Base-by-base conservation (phyloP, 2,329 filamentous ascomycete genomes). In the Cladosporium sp. region DNA sequence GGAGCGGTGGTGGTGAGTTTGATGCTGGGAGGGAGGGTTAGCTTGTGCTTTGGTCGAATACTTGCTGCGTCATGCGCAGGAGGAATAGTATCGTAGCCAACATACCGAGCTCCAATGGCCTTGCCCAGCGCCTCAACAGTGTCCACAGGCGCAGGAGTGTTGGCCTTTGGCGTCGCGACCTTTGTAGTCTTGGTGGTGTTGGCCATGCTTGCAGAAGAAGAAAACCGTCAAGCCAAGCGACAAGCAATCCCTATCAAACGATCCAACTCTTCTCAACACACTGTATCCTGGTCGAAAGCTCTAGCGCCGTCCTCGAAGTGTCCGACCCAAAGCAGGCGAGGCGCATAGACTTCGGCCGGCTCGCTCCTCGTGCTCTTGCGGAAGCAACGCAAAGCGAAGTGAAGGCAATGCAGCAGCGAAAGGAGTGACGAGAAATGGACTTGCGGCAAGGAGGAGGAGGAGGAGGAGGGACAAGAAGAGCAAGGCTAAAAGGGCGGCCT, bases 81-180 rank as follows among this genome's bases (percentile, higher is more conserved):
- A 16, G 11, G 16, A 21, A 32, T 32, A 21, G 13, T 5, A 46
- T 21, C 39, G 10, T 46, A 21, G 39, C 39, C 39, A 28, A 26
- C 57, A 43, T 81, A 88, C 86, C 85, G 84, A 69, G 85, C 84
- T 69, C 87, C 87, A 74, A 89, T 84, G 58, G 84, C 84, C 76
- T 84, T 86, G 75, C 82, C 84, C 73, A 89, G 77, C 60, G 82
- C 82, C 65, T 82, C 82, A 64, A 87, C 83, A 54, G 81, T 68
- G 30, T 76, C 73, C 80, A 65, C 63, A n/a, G 66, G 65, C 18
- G 69, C 67, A 79, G 72, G 74, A 65, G 77, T 73, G 66, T 73
- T 78, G 63, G 78, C 73, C 75, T 84, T 84, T 25, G 83, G 82
- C 43, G 82, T 82, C 61, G 82, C 83, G 67, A 83, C 79, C 79